phyloP scores from a whole-genome alignment of 2,329 filamentous ascomycete genomes.

The Pseudopyricularia cyperi region DNA sequence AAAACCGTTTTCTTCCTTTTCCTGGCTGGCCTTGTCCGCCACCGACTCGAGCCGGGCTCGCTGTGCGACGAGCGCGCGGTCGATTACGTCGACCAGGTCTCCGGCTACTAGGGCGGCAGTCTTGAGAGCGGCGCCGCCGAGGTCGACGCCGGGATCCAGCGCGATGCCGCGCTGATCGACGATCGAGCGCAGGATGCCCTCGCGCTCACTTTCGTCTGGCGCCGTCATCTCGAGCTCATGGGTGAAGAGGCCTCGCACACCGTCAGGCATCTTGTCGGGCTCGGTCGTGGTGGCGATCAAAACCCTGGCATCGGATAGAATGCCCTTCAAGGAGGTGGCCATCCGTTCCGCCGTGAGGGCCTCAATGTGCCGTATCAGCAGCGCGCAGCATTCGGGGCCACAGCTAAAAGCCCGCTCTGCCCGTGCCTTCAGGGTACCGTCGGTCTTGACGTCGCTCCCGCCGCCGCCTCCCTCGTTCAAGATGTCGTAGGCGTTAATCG shows the following conservation, averaged over 20 bases:
- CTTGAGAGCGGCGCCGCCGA: constrained; percentile 78
- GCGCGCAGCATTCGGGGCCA: constrained; percentile 66
- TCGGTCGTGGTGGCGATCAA: constrained; percentile 91
- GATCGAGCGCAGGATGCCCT: constrained; percentile 71
- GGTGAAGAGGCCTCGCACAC: constrained; percentile 80
- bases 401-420: constrained; percentile 84
- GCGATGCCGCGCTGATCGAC: constrained; percentile 63
- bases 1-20: constrained; percentile 7
- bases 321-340: constrained; percentile 60
- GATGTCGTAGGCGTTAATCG: constrained; percentile 86
- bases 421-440: constrained; percentile 76
- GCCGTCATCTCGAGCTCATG: constrained; percentile 91
- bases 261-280: constrained; percentile 85
- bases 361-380: constrained; percentile 85
- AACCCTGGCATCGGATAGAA: constrained; percentile 67
- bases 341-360: constrained; percentile 86
- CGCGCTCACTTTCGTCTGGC: constrained; percentile 83
- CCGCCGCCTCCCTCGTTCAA: constrained; percentile 81
- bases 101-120: constrained; percentile 92
- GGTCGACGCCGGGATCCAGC: constrained; percentile 72
- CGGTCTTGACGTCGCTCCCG: constrained; percentile 85
- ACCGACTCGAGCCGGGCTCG: constrained; percentile 63
- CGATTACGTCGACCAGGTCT: constrained; percentile 87
- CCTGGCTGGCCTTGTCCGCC: constrained; percentile 31
- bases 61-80: constrained; percentile 71